Evolutionary conservation across 305 asterid species (phyloP).

Genomic region (Plantago rigida): DNA sequence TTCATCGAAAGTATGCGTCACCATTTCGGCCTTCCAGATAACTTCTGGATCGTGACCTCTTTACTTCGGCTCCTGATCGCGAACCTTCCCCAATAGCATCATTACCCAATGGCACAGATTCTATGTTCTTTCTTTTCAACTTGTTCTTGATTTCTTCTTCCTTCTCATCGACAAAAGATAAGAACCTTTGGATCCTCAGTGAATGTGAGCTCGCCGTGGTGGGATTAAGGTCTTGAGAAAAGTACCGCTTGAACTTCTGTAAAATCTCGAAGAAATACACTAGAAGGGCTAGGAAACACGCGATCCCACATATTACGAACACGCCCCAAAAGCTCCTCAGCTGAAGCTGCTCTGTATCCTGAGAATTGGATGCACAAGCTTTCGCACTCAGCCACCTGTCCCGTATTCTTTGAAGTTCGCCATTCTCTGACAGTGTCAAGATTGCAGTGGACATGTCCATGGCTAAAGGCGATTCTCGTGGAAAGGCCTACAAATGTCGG

Average conservation of each 20-base stretch:
- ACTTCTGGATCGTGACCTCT: constrained; percentile 19
- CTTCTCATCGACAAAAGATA: constrained; percentile 60
- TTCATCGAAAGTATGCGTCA: constrained; percentile 13
- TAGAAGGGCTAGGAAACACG: constrained; percentile 42
- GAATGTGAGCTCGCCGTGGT: constrained; percentile 27
- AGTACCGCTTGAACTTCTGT: constrained; percentile 37
- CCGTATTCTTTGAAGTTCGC: constrained; percentile 58
- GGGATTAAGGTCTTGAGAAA: constrained; percentile 28
- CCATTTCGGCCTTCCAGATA: constrained; percentile 22
- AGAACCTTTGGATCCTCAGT: constrained; percentile 36
- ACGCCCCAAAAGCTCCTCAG: constrained; percentile 63
- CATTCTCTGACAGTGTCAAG: constrained; percentile 50
- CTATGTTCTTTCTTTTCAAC: constrained; percentile 46
- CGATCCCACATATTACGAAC: constrained; percentile 52
- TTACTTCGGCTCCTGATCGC: constrained; percentile 16
- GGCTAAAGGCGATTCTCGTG: constrained; percentile 64
- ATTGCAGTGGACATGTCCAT: constrained; percentile 71
- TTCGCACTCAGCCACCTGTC: constrained; percentile 45
- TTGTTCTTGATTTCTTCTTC: constrained; percentile 41
- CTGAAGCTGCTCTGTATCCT: constrained; percentile 43
- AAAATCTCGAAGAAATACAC: constrained; percentile 39
- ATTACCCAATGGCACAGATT: constrained; percentile 19
- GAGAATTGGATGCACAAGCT: constrained; percentile 32
- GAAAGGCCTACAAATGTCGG: constrained; percentile 44
- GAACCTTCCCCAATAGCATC: constrained; percentile 22